Evolutionary conservation across 148 eudicot genomes (phyloP).

Genomic region (Salicornia ramosissima): DNA sequence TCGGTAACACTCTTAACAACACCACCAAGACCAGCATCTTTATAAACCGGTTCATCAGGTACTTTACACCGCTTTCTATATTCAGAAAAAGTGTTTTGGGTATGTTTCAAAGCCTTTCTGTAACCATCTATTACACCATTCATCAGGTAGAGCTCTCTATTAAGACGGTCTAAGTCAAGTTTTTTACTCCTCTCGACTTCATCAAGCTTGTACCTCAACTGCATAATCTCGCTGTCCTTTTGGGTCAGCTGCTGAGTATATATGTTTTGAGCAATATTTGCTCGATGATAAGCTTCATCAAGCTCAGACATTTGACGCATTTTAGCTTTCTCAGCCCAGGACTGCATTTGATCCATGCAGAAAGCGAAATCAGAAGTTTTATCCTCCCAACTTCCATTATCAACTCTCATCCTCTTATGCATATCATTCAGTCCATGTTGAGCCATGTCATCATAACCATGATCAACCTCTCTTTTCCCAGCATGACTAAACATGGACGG

Average conservation of each 20-base stretch:
- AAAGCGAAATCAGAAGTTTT: constrained; percentile 35
- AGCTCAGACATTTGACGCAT: constrained; percentile 31
- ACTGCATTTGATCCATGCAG: constrained; percentile 50
- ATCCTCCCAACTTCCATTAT: constrained; percentile 41
- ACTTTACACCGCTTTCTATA: constrained; percentile 43
- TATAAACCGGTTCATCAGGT: constrained; percentile 68
- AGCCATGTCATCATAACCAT: constrained; percentile 42
- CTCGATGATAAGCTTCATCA: constrained; percentile 31
- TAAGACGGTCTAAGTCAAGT: constrained; percentile 43
- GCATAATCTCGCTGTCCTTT: constrained; percentile 40
- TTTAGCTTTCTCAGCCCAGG: constrained; percentile 38
- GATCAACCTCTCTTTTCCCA: constrained; percentile 51
- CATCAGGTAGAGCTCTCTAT: constrained; percentile 71
- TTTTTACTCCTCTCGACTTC: constrained; percentile 48
- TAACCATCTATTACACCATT: constrained; percentile 62
- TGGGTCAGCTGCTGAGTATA: constrained; percentile 31
- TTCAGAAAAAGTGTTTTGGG: constrained; percentile 48
- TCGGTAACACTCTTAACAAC: constrained; percentile 58
- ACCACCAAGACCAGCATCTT: constrained; percentile 83
- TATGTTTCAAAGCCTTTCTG: constrained; percentile 61
- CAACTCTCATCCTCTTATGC: constrained; percentile 58
- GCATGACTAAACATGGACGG: constrained; percentile 37
- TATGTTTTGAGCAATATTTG: constrained; percentile 37
- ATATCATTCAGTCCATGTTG: constrained; percentile 33
- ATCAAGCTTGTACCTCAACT: constrained; percentile 41